Conservation (phyloP, 2,329 filamentous ascomycete species). For the Didymella exigua region DNA sequence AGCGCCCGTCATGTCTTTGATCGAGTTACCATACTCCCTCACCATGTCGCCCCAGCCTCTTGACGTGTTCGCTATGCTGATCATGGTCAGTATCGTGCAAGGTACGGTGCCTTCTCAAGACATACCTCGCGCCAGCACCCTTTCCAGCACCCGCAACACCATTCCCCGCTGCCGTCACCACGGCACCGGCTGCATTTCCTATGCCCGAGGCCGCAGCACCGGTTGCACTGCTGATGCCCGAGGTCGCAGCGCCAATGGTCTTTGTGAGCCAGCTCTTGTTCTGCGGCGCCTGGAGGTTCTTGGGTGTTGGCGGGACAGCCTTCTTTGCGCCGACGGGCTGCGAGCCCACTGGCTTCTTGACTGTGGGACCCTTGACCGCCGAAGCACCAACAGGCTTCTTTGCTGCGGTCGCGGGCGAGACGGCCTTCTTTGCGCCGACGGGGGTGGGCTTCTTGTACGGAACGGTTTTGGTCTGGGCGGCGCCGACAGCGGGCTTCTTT, state of each 20-base stretch:
- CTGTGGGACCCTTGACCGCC: constrained; percentile 5
- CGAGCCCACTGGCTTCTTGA: constrained; percentile 9
- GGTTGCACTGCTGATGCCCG: constrained; percentile 53
- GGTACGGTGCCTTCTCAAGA: not conserved
- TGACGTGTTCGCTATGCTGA: constrained; percentile 52
- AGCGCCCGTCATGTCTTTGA: constrained; percentile 56
- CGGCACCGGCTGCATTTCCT: constrained; percentile 52
- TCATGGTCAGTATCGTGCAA: not conserved
- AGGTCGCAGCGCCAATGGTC: constrained; percentile 50
- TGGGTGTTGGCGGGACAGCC: constrained; percentile 12
- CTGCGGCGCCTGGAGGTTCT: constrained; percentile 27
- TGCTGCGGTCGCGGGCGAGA: constrained; percentile 1
- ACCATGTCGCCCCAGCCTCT: constrained; percentile 56
- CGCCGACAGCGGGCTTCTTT: constrained; percentile 19
- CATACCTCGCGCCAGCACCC: constrained; percentile 46
- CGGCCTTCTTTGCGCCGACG: constrained; percentile 20
- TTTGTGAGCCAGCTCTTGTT: constrained; percentile 54
- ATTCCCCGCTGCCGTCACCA: constrained; percentile 53
- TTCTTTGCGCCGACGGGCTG: constrained; percentile 19
- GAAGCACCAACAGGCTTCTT: constrained; percentile 14
- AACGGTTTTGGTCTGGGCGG: constrained; percentile 19
- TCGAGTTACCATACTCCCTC: constrained; percentile 56
- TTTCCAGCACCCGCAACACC: constrained; percentile 55
- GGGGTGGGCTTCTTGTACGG: constrained; percentile 26
- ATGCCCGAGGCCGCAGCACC: constrained; percentile 51